These are phyloP conservation scores for Elongisporangium undulatum DNA, from an alignment of 352 stramenopile species.

Conservation along the genomic window DNA sequence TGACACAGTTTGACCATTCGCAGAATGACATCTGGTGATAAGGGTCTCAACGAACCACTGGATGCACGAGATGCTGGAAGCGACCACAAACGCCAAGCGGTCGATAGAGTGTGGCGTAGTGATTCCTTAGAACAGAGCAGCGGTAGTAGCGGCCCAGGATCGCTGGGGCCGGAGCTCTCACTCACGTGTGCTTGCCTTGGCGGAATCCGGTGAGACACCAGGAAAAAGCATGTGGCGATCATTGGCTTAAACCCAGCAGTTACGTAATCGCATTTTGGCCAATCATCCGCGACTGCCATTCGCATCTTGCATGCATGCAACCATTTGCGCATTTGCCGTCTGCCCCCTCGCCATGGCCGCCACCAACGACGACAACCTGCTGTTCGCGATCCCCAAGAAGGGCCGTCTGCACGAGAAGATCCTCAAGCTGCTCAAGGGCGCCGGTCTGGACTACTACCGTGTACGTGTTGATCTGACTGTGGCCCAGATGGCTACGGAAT, in stretches of 20 bases:
- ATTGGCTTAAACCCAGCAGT: conserved; percentile 3
- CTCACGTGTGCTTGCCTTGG: not conserved
- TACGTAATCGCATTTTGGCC: not conserved
- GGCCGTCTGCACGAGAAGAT: conserved; percentile 96
- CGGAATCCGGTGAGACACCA: not conserved
- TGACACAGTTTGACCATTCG: too few relatives aligned
- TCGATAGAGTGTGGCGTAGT: too few relatives aligned
- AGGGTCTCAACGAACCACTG: not conserved
- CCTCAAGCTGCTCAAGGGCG: conserved; percentile 93
- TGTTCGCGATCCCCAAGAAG: conserved; percentile 98
- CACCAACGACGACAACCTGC: conserved; percentile 56
- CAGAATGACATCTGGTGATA: not conserved
- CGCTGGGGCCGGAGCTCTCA: too few relatives aligned
- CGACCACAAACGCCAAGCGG: too few relatives aligned
- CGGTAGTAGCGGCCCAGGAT: too few relatives aligned
- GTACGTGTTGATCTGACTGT: conserved; percentile 20
- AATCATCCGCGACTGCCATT: not conserved
- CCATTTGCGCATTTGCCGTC: not conserved
- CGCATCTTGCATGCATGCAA: conserved; percentile 2
- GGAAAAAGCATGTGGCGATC: not conserved
- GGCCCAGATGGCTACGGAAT: not conserved
- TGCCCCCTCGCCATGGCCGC: conserved; percentile 8
- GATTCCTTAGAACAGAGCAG: too few relatives aligned
- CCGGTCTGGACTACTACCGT: conserved; percentile 94
- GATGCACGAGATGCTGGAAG: too few relatives aligned